Conservation (phyloP, 1,284 basidiomycete genomes). For the Sporisorium iseilematis-ciliati region DNA sequence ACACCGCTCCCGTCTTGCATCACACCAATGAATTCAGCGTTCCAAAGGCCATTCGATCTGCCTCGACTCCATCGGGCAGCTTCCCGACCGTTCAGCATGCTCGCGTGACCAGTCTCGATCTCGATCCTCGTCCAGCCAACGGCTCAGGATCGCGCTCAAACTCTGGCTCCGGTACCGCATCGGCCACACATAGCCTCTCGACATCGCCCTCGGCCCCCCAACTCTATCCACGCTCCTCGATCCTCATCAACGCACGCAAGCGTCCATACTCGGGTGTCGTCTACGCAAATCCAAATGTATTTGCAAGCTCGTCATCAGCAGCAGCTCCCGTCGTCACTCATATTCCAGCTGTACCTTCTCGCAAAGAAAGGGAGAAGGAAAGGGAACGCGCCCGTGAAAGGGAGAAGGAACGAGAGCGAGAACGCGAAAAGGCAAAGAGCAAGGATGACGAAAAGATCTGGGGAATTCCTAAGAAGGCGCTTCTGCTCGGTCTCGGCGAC, state of each 20-base stretch:
- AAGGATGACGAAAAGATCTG: conserved; percentile 61
- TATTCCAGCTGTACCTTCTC: conserved; percentile 50
- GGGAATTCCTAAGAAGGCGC: conserved; percentile 65
- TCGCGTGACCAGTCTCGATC: conserved; percentile 38
- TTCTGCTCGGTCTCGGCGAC: conserved; percentile 60
- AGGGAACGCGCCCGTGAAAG: conserved; percentile 46
- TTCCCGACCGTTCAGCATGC: conserved; percentile 28
- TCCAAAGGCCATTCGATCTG: conserved; percentile 33
- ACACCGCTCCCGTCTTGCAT: conserved; percentile 26
- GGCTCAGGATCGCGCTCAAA: neutral
- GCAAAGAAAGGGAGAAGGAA: conserved; percentile 52
- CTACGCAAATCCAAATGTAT: conserved; percentile 22
- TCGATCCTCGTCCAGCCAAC: conserved; percentile 15
- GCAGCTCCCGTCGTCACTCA: conserved; percentile 50
- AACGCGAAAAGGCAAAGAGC: conserved; percentile 39
- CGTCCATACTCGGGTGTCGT: conserved; percentile 42
- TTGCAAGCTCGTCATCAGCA: conserved; percentile 4
- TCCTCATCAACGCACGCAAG: conserved; percentile 50
- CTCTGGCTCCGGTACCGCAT: conserved; percentile 4
- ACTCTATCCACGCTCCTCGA: conserved; percentile 43
- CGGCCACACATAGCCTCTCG: conserved; percentile 24
- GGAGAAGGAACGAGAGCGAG: conserved; percentile 47
- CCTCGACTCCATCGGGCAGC: conserved; percentile 29
- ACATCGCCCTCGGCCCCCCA: conserved; percentile 21
- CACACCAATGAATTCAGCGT: conserved; percentile 33